Conservation (phyloP, 108 stramenopile species). For the Fragilaria crotonensis region DNA sequence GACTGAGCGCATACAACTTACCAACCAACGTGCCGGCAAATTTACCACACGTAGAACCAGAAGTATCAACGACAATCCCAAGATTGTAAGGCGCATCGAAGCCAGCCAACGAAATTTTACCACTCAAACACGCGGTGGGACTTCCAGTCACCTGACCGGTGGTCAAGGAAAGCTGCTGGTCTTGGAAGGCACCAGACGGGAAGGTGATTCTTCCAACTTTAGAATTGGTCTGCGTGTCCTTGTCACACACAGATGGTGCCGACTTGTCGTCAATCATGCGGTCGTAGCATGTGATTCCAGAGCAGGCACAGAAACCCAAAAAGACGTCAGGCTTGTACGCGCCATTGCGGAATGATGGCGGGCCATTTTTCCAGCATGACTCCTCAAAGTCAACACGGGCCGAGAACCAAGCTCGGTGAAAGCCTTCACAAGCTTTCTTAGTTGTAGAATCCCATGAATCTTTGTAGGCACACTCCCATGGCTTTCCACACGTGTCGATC, state of each 20-base stretch:
- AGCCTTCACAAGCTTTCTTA: too few relatives aligned
- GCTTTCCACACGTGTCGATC: neutral
- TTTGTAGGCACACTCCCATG: neutral
- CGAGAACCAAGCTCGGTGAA: too few relatives aligned
- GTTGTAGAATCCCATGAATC: too few relatives aligned
- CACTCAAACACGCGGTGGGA: neutral
- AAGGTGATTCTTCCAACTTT: neutral
- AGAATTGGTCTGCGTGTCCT: too few relatives aligned
- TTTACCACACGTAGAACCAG: neutral
- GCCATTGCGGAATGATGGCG: too few relatives aligned
- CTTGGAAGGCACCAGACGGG: neutral
- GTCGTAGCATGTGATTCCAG: neutral
- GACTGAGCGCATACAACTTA: neutral
- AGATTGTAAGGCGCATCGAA: slow-evolving; percentile 2
- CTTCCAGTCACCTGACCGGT: neutral
- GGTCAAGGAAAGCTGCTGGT: neutral
- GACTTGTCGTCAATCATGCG: neutral
- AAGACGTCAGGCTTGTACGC: too few relatives aligned
- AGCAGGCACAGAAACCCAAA: slow-evolving; percentile 22
- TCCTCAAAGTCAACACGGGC: too few relatives aligned
- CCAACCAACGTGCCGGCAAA: slow-evolving; percentile 4
- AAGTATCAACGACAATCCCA: slow-evolving; percentile 5
- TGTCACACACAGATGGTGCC: too few relatives aligned
- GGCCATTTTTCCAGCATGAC: too few relatives aligned
- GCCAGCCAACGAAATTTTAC: neutral